These are phyloP conservation scores for Kodamaea lidongshanica DNA, from an alignment of 805 yeast species.

Conservation along the genomic window DNA sequence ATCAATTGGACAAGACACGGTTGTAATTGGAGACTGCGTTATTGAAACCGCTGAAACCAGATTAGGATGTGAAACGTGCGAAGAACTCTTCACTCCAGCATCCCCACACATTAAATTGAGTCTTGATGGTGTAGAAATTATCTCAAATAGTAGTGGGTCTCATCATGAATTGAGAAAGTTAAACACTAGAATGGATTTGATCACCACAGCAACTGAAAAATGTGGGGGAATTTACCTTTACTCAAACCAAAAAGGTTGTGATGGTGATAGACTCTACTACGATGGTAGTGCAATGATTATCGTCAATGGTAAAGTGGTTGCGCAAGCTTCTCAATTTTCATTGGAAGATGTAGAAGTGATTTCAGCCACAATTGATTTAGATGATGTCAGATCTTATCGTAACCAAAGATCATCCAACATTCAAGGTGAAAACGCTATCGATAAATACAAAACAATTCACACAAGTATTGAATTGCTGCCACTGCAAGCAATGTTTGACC, in stretches of 20 bases:
- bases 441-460: slow-evolving; percentile 50
- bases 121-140: slow-evolving; percentile 93
- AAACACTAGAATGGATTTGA: slow-evolving; percentile 75
- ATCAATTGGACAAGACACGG: slow-evolving; percentile 60
- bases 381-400: slow-evolving; percentile 82
- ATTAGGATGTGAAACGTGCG: slow-evolving; percentile 97
- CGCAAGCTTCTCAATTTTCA: slow-evolving; percentile 90
- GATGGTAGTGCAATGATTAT: slow-evolving; percentile 96
- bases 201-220: slow-evolving; percentile 87
- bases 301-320: slow-evolving; percentile 85
- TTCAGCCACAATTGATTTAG: slow-evolving; percentile 90
- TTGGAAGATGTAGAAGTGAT: slow-evolving; percentile 89
- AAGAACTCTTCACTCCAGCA: slow-evolving; percentile 93
- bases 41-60: slow-evolving; percentile 78
- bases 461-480: slow-evolving; percentile 67
- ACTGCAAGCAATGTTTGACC: slow-evolving; percentile 51
- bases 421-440: slow-evolving; percentile 44
- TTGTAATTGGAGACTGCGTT: slow-evolving; percentile 87
- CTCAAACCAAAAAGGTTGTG: slow-evolving; percentile 96
- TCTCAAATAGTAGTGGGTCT: slow-evolving; percentile 95
- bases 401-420: slow-evolving; percentile 68
- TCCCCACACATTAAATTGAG: slow-evolving; percentile 92
- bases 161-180: slow-evolving; percentile 94
- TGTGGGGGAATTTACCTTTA: slow-evolving; percentile 95
- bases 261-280: slow-evolving; percentile 93